phyloP scores from a whole-genome alignment of 1,284 basidiomycete genomes.

The Trametes pubescens region DNA sequence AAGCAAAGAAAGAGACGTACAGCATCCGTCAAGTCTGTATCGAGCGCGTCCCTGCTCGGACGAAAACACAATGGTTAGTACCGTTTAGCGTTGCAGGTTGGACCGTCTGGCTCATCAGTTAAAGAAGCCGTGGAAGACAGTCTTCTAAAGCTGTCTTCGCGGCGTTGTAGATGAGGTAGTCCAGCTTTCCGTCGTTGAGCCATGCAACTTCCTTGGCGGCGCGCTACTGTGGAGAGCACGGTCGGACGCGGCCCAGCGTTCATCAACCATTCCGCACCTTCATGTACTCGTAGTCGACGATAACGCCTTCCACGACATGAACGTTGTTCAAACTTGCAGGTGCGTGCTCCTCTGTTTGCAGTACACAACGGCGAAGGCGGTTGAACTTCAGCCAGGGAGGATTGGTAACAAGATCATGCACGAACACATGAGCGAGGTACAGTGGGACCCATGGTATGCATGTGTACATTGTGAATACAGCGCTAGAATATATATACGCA shows the following conservation, averaged over 20 bases:
- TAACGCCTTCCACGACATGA: constrained; percentile 39
- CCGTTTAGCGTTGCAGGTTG: background rate
- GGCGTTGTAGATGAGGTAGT: constrained; percentile 42
- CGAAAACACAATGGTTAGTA: background rate
- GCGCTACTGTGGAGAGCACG: background rate
- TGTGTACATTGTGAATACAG: no score
- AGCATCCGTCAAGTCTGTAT: constrained; percentile 25
- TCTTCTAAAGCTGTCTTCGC: constrained; percentile 1
- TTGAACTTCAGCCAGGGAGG: no score
- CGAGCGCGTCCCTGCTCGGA: constrained; percentile 25
- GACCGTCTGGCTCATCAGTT: constrained; percentile 14
- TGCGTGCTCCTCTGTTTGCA: constrained; percentile 31
- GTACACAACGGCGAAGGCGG: constrained; percentile 40
- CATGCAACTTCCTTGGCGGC: constrained; percentile 30
- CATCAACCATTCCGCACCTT: constrained; percentile 20
- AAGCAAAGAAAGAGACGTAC: constrained; percentile 8
- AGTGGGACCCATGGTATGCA: no score
- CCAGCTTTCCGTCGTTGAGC: constrained; percentile 39
- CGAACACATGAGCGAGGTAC: no score
- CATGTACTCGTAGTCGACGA: constrained; percentile 34
- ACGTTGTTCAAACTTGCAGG: constrained; percentile 37
- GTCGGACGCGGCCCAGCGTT: no score
- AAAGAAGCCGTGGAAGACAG: constrained; percentile 11
- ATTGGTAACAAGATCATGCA: no score
- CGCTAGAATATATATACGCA: no score